Evolutionary conservation across 2,329 filamentous ascomycete species (phyloP), one percentile per base, ranked within the genome.

Genomic region (Colletotrichum tabaci): DNA sequence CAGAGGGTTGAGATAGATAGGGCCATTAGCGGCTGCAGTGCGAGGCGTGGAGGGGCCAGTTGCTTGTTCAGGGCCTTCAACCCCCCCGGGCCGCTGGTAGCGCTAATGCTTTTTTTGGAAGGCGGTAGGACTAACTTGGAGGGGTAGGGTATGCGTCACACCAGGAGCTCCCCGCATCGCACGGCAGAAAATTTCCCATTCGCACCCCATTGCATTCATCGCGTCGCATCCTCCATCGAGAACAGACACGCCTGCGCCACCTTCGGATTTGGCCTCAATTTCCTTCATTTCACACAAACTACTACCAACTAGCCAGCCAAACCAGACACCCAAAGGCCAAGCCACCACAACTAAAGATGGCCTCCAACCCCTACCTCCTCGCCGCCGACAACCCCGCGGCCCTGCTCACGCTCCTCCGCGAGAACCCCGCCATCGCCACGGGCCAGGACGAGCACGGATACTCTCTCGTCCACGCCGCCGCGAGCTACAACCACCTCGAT

Each of bases 381-480:
- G 96, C 95, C 50, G 94, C 96, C 72, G 96, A 98, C 81, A 92
- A 94, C 78, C 93, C 92, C 62, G 84, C 90, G 52, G 87, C 89
- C 55, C 90, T 99, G 66, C 86, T 98, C 73, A 86, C 90, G 69
- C 90, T 95, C 75, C 91, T 99, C 63, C 89, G 89, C 74, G 85
- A 91, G 73, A 89, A 94, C 75, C 94, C 94, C 44, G 83, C 89
- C n/a, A 86, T 97, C 64, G 96, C 96, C 65, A 89, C 91, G 2
- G 84, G 88, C 63, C 94, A 97, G 83, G 96, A 99, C 82, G 91
- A 93, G 71, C 93, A 98, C 78, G 96, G 96, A 77, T 99, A 99
- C 85, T 97, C 95, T 57, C 90, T 98, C 35, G 86, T 98, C 60
- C 96, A 99, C 82, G 96, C 96, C 63, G 94, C 96, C 18, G 92